A percentile compares a stretch with the other conserved stretches of the same genome.
These are phyloP conservation scores for Phytophthora vignae DNA, from an alignment of 352 stramenopile species.

Conservation along the genomic window DNA sequence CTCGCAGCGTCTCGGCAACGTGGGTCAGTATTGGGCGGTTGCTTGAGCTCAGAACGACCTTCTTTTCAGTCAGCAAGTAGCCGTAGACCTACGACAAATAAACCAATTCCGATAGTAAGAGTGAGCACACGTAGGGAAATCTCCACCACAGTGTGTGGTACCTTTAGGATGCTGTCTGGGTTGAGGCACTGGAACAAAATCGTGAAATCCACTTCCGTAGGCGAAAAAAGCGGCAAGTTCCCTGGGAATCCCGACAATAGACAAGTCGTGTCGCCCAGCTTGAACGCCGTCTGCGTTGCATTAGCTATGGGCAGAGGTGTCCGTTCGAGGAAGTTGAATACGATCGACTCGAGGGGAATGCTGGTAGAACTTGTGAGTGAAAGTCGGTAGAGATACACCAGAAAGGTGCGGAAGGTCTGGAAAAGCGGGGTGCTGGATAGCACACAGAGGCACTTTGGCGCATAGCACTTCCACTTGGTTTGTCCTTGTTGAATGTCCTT, in stretches of 20 bases:
- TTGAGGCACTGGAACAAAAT: slow-evolving; percentile 76
- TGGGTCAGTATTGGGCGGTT: slow-evolving; percentile 71
- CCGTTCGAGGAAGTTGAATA: slow-evolving; percentile 64
- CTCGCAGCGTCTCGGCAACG: slow-evolving; percentile 67
- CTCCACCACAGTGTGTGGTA: slow-evolving; percentile 16
- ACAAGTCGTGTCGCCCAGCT: slow-evolving; percentile 43
- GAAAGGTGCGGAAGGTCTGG: slow-evolving; percentile 55
- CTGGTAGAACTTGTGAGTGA: slow-evolving; percentile 36
- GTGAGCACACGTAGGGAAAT: neutral
- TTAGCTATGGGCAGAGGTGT: slow-evolving; percentile 47
- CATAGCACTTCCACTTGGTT: slow-evolving; percentile 61
- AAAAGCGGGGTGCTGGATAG: slow-evolving; percentile 66
- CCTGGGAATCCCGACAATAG: slow-evolving; percentile 43
- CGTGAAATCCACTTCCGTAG: slow-evolving; percentile 73
- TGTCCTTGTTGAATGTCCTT: slow-evolving; percentile 74
- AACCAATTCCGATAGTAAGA: neutral
- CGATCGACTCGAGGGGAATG: slow-evolving; percentile 52
- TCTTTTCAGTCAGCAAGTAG: slow-evolving; percentile 74
- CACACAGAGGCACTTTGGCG: slow-evolving; percentile 73
- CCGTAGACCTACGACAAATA: slow-evolving; percentile 45
- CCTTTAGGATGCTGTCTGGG: slow-evolving; percentile 73
- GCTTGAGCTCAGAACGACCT: slow-evolving; percentile 66
- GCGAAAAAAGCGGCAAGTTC: slow-evolving; percentile 45
- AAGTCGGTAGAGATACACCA: slow-evolving; percentile 60
- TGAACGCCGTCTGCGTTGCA: slow-evolving; percentile 46